phyloP scores from a whole-genome alignment of 2,329 filamentous ascomycete species.

The Ascomycota sp. region DNA sequence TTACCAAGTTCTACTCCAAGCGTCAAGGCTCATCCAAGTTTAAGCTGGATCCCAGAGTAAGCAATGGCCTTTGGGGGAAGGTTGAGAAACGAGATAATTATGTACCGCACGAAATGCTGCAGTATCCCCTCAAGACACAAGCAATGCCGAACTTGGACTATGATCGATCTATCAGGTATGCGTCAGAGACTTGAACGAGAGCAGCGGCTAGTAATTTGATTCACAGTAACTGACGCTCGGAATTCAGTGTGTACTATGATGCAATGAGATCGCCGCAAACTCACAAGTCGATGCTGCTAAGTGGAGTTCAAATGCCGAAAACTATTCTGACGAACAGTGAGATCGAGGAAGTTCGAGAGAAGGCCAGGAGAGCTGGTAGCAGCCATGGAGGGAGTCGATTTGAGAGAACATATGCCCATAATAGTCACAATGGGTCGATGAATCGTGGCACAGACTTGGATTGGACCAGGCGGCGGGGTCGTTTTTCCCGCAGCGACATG shows the following conservation, averaged over 20 bases:
- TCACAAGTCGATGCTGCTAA: conserved; percentile 88
- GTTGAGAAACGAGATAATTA: conserved; percentile 70
- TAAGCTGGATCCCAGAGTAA: conserved; percentile 54
- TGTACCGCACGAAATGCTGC: conserved; percentile 63
- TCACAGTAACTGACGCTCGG: neutral
- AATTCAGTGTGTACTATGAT: conserved; percentile 56
- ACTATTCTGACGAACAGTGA: conserved; percentile 58
- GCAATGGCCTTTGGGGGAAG: conserved; percentile 58
- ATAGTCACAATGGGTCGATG: too few relatives aligned
- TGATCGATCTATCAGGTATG: conserved; percentile 68
- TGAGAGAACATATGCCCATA: conserved; percentile 4
- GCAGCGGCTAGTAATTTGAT: too few relatives aligned
- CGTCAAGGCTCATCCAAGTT: conserved; percentile 48
- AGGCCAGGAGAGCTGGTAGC: conserved; percentile 30
- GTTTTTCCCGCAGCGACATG: too few relatives aligned
- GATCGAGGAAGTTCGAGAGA: conserved; percentile 49
- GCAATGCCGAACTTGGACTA: conserved; percentile 62
- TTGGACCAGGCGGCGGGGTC: too few relatives aligned
- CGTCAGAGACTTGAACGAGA: neutral
- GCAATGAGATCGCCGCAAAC: conserved; percentile 51
- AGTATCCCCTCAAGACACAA: conserved; percentile 53
- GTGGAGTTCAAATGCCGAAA: conserved; percentile 54
- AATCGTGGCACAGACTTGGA: too few relatives aligned
- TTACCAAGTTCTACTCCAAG: conserved; percentile 78
- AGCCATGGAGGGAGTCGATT: conserved; percentile 9